Evolutionary conservation across 805 yeast genomes (phyloP).

Genomic region (Sugiyamaella valdiviana): DNA sequence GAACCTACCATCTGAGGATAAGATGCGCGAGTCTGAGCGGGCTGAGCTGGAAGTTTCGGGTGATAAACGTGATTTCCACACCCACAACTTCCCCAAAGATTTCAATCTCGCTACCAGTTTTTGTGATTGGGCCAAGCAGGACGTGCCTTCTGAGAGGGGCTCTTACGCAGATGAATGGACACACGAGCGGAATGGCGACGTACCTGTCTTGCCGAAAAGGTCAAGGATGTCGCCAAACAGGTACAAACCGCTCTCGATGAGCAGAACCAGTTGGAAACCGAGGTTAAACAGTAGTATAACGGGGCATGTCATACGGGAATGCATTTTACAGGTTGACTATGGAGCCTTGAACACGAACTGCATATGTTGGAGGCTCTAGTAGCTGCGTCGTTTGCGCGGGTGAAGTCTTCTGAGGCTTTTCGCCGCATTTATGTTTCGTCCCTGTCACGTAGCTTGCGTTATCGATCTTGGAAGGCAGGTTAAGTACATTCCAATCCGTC

Average conservation of each 20-base stretch:
- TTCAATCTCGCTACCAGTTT: constrained; percentile 47
- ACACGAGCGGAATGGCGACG: constrained; percentile 29
- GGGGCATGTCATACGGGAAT: too few species aligned
- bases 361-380: too few species aligned
- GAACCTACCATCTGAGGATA: constrained; percentile 41
- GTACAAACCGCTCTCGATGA: neutral
- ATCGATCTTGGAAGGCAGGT: too few species aligned
- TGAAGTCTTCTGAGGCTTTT: too few species aligned
- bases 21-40: constrained; percentile 42
- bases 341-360: too few species aligned
- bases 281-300: too few species aligned
- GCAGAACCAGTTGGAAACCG: neutral
- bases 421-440: too few species aligned
- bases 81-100: constrained; percentile 50
- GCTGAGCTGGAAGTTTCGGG: constrained; percentile 41
- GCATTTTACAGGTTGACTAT: too few species aligned
- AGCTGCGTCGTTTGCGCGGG: too few species aligned
- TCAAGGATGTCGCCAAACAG: neutral
- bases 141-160: constrained; percentile 33
- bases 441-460: too few species aligned
- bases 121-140: constrained; percentile 30
- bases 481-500: too few species aligned
- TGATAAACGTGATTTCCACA: constrained; percentile 45
- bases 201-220: constrained; percentile 4
- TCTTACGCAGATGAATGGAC: constrained; percentile 50